Conservation (phyloP, 75 land plant genomes). For the Sequoia sempervirens region DNA sequence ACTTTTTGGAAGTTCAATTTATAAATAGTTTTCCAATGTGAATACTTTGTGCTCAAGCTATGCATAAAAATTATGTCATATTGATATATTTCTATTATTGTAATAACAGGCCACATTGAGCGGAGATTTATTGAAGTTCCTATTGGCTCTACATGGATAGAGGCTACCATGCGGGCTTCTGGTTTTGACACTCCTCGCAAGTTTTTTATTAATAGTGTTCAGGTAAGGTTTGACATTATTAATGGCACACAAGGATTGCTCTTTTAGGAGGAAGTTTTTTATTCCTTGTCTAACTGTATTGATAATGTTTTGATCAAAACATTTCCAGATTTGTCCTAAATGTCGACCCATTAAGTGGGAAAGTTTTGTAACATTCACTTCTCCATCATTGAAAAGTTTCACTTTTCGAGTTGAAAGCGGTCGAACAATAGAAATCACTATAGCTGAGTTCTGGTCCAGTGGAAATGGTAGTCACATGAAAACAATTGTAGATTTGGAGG, state of each 20-base stretch:
- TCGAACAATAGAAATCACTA: conserved; percentile 75
- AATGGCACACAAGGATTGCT: neutral
- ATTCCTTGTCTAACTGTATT: neutral
- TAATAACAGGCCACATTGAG: conserved; percentile 71
- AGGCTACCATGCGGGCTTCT: conserved; percentile 65
- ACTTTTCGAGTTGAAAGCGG: conserved; percentile 72
- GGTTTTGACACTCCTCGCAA: conserved; percentile 84
- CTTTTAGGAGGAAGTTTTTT: neutral
- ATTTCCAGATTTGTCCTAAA: conserved; percentile 62
- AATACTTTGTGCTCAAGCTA: neutral
- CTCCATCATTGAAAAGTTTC: conserved; percentile 69
- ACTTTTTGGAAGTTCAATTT: neutral
- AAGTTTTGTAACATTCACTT: conserved; percentile 61
- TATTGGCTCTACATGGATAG: conserved; percentile 89
- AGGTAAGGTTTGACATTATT: conserved; percentile 38
- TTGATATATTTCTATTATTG: conserved; percentile 5
- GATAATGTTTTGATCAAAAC: neutral
- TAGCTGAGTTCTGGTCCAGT: conserved; percentile 99
- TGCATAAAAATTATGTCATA: neutral
- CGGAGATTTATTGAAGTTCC: conserved; percentile 87
- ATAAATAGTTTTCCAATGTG: neutral
- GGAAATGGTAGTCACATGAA: conserved; percentile 80
- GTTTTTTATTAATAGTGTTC: conserved; percentile 77
- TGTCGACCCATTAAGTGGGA: conserved; percentile 82
- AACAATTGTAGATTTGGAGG: conserved; percentile 82